Base-by-base conservation (phyloP, 1,139 yeast genomes). In the Scheffersomyces lignicola region DNA sequence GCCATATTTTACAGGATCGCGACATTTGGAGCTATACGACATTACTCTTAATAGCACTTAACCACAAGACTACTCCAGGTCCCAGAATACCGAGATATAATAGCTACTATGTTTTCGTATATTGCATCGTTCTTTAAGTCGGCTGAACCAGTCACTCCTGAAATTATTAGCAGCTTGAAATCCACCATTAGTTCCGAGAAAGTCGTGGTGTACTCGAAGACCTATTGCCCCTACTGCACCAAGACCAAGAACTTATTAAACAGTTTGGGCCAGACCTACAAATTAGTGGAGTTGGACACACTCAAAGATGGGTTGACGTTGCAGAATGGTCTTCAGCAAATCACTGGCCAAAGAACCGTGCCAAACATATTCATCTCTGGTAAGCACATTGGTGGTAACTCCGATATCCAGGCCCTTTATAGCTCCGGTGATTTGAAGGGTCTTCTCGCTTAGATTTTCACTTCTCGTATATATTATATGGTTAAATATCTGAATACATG, bases 361-460 rank as follows among this genome's bases (percentile, higher is more conserved):
- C 97, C 97, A 42, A 88, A 83, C 59, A 72, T 88, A 45, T 87
- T 82, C 62, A 87, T 89, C 52, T 76, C 73, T 34, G 95, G 94
- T 37, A 69, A 85, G 59, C 95, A 86, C 64, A 78, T 89, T 50
- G 97, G 97, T 41, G 97, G 97, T 37, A 83, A 85, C 72, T 80
- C 88, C 26, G 95, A 85, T 47, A 62, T 87, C 42, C 92, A 85
- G 62, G 62, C 66, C 25, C 66, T 78, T 56, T 65, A 69, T 44
- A 21, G 29, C 4, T 40, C 35, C 45, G 48, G 50, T 39, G 39
- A 43, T 32, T 49, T 42, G 33, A 42, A 39, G 18, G 36, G 37
- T 34, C 40, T 46, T 31, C 32, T 47, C 17, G 33, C 31, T n/a
- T 41, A 41, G 36, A 32, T 14, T 13, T 27, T n/a, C n/a, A n/a